Base-by-base conservation (phyloP, 768 basidiomycete species). In the Tricholoma flavovirens region DNA sequence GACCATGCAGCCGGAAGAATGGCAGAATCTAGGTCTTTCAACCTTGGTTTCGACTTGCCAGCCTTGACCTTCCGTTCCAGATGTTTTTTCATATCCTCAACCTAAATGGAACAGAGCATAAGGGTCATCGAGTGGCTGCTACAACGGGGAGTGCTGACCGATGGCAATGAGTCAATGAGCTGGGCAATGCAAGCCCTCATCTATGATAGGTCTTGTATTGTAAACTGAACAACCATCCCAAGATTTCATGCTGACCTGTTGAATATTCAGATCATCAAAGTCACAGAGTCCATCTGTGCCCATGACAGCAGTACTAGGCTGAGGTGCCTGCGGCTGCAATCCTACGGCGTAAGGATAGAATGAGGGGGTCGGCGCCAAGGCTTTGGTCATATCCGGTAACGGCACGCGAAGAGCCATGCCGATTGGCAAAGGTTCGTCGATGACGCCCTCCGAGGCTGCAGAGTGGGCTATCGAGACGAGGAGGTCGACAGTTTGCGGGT, bases 1-100 rank as follows among this genome's bases (percentile, higher is more conserved):
- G 75, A 75, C 87, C 86, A 88, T 0, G 86, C 84, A 1, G 85
- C 84, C 4, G 82, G 78, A 10, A 77, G 69, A 33, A 87, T 62
- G 0, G 62, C 57, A 1, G 74, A 67, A 53, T 81, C 75, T 50
- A 84, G 71, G 40, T 85, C 81, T 60, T 74, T 75, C 51, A 84
- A 62, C 49, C 75, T 78, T 4, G 81, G 82, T 61, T 81, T 84
- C 15, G 71, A 73, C 51, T 79, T 80, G 5, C 83, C 82, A 15
- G 66, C 65, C 49, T 75, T 71, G 21, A 77, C 73, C 56, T 80
- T 83, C 57, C 77, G 70, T 55, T 76, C 75, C 2, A 89, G 71
- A 67, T 86, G 78, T 38, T 67, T 75, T 63, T 82, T 83, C 81
- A 87, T 84, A 8, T 81, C 77, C 1, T 71, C 67, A 36, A 84